phyloP scores from a whole-genome alignment of 345 rosid species.

The Xanthoceras sorbifolium region DNA sequence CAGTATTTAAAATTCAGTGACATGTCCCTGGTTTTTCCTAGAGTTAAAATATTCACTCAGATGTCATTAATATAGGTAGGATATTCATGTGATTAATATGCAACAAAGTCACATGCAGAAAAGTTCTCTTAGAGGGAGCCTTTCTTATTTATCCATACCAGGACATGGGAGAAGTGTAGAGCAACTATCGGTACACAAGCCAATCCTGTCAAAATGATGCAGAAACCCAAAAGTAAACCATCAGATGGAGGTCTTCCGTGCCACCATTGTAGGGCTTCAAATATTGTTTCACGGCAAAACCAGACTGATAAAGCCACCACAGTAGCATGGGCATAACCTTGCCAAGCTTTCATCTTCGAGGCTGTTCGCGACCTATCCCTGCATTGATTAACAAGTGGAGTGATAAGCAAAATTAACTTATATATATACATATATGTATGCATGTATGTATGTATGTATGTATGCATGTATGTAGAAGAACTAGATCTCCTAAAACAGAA shows the following conservation, averaged over 20 bases:
- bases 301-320: conserved; percentile 88
- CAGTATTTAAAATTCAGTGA: conserved; percentile 9
- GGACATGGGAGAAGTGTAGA: conserved; percentile 86
- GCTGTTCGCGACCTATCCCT: conserved; percentile 83
- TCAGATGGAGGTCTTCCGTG: conserved; percentile 90
- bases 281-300: conserved; percentile 95
- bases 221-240: conserved; percentile 92
- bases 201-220: conserved; percentile 76
- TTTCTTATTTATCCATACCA: conserved; percentile 53
- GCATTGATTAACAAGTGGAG: conserved; percentile 36
- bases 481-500: conserved; percentile 2
- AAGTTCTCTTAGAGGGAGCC: conserved; percentile 6
- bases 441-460: too few species aligned
- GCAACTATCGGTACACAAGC: conserved; percentile 92
- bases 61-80: not conserved
- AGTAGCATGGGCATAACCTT: conserved; percentile 84
- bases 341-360: conserved; percentile 97
- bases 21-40: not conserved
- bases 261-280: conserved; percentile 99
- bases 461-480: too few species aligned
- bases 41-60: not conserved
- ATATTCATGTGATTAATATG: not conserved
- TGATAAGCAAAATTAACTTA: not conserved
- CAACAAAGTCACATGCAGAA: not conserved
- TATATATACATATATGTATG: too few species aligned